Base-by-base conservation (phyloP, 768 basidiomycete species). In the Rhizopogon sp. region DNA sequence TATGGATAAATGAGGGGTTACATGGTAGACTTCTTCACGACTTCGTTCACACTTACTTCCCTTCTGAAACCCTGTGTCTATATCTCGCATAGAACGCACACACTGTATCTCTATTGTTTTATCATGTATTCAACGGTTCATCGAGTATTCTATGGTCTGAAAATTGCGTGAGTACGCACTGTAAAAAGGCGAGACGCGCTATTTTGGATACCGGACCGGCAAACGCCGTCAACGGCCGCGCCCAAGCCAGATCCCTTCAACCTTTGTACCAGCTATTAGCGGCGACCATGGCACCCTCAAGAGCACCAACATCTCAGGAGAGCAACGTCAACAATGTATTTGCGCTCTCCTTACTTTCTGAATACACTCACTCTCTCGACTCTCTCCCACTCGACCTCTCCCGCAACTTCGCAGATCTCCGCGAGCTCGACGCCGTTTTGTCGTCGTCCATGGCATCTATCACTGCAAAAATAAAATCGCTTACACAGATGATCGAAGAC, bases 351-450 rank as follows among this genome's bases (percentile, higher is more conserved):
- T 77, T 91, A 56, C 82, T 93, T 62, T 77, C 81, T 55, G 91
- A 94, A 69, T 93, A 92, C 75, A 86, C 85, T 14, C 93, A 98
- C 71, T 86, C 88, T 28, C 87, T 98, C 70, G 95, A 97, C 75
- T 82, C 93, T 20, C 83, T 98, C 54, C 96, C 96, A 56, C 80
- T 90, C 59, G 93, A 97, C 72, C 85, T 99, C 71, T 96, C 96
- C 11, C 86, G 92, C 70, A 87, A 85, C 71, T 91, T 97, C 70
- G 91, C 89, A 10, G 97, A 99, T 79, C 84, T 99, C 52, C 90
- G 94, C 60, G 97, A 99, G 74, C 90, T 99, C 73, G 97, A 98
- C 71, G 97, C 96, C 55, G 97, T 99, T 56, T 82, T 99, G 62
- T 94, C 93, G 61, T 78, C 89, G 43, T 92, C 92, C 58, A 88